These are phyloP conservation scores for Neonectria ditissima DNA, from an alignment of 2,329 filamentous ascomycete species.

Conservation along the genomic window DNA sequence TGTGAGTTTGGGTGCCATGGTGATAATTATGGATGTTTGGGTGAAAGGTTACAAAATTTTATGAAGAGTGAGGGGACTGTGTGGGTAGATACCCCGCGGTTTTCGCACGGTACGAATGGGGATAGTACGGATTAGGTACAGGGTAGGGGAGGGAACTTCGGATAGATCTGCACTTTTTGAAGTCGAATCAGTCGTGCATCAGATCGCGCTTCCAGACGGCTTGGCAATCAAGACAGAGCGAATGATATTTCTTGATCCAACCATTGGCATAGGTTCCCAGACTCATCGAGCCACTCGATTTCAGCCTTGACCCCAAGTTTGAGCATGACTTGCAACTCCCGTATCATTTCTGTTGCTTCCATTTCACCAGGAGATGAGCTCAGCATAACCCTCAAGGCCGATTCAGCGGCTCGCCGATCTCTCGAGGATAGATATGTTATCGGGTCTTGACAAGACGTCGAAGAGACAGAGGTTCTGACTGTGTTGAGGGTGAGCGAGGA, in stretches of 20 bases:
- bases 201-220: background rate
- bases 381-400: slow-evolving; percentile 61
- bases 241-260: slow-evolving; percentile 57
- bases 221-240: slow-evolving; percentile 11
- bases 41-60: slow-evolving; percentile 47
- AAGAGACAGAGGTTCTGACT: slow-evolving; percentile 38
- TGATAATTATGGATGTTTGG: slow-evolving; percentile 32
- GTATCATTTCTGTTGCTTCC: slow-evolving; percentile 55
- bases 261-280: slow-evolving; percentile 63
- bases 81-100: slow-evolving; percentile 48
- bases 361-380: slow-evolving; percentile 42
- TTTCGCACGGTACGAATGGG: slow-evolving; percentile 50
- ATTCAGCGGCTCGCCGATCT: slow-evolving; percentile 69
- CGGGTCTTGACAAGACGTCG: slow-evolving; percentile 45
- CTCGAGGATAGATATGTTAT: slow-evolving; percentile 58
- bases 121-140: slow-evolving; percentile 37
- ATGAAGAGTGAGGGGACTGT: slow-evolving; percentile 55
- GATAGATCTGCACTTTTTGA: background rate
- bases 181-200: background rate
- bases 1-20: slow-evolving; percentile 67
- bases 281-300: slow-evolving; percentile 76
- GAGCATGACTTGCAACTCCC: slow-evolving; percentile 78
- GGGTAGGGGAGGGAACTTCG: slow-evolving; percentile 33
- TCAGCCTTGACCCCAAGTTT: slow-evolving; percentile 81
- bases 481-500: slow-evolving; percentile 1